Percentiles rank a stretch among this genome's conserved stretches.
These are phyloP conservation scores for Schwanniomyces occidentalis DNA, from an alignment of 805 yeast genomes.

Conservation along the genomic window DNA sequence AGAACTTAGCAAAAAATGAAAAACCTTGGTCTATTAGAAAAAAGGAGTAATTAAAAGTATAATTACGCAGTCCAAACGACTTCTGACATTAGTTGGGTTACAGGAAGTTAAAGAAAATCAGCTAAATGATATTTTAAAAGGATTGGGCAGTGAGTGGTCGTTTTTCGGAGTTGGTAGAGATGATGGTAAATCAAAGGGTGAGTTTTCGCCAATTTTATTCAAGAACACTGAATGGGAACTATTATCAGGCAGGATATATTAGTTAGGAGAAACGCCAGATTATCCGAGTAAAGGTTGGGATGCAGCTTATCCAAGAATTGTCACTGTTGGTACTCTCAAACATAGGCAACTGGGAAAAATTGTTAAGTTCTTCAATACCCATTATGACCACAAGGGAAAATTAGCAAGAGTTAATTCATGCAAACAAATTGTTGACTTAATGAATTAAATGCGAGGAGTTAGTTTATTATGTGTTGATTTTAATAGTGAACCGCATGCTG, in stretches of 20 bases:
- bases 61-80: conserved; percentile 27
- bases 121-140: conserved; percentile 28
- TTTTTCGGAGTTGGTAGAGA: conserved; percentile 32
- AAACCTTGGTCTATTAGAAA: conserved; percentile 46
- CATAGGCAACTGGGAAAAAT: conserved; percentile 19
- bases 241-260: conserved; percentile 19
- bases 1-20: conserved; percentile 35
- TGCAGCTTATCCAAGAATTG: conserved; percentile 43
- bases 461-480: conserved; percentile 38
- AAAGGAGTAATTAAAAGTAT: conserved; percentile 40
- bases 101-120: conserved; percentile 42
- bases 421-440: conserved; percentile 26
- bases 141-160: conserved; percentile 26
- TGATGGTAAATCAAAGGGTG: conserved; percentile 29
- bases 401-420: conserved; percentile 32
- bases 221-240: conserved; percentile 23
- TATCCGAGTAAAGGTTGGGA: conserved; percentile 46
- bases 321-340: conserved; percentile 31
- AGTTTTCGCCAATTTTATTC: conserved; percentile 28
- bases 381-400: conserved; percentile 40
- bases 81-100: conserved; percentile 39
- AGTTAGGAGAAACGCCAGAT: conserved; percentile 29
- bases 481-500: conserved; percentile 35
- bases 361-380: conserved; percentile 36
- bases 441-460: conserved; percentile 24